Evolutionary conservation across 1,284 basidiomycete genomes (phyloP), one percentile per base, ranked within the genome.

Genomic region (Pseudomicrostroma phylloplanum): DNA sequence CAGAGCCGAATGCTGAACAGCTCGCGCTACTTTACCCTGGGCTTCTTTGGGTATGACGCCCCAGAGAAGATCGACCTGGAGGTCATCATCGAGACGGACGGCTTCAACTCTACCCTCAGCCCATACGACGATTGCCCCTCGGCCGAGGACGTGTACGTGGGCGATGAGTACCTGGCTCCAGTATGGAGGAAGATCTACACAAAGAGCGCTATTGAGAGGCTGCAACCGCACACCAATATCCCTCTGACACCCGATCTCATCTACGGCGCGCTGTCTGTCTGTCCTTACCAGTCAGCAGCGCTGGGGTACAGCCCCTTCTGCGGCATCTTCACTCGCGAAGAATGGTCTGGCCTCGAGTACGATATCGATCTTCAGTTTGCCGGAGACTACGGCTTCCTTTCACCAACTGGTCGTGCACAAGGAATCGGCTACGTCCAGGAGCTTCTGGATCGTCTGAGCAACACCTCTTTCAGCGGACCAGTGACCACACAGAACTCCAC

Each of bases 1-100:
- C 76, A 84, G 6, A 81, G 90, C 51, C 89, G 91, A 6, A 88
- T 92, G 12, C 91, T 93, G 81, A 86, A 92, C 55, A 92, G 91
- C 0, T 89, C 89, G 2, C 88, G 91, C 85, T 89, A 80, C 67
- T 87, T 75, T 56, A 63, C 60, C 41, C 58, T 69, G 1, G 77
- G 73, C 23, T 72, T 73, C 67, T 72, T 72, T 42, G 69, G 69
- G 53, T 58, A 59, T 48, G 66, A 71, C 57, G 73, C 72, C 4
- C 63, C 72, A 7, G 54, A 59, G 48, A 67, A 69, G 60, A 62
- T 73, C 67, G 64, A 78, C 56, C 63, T 78, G 40, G 73, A 76
- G 59, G 66, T 78, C 25, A 65, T 76, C 41, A 59, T 74, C 41
- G 76, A 78, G 36, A 66, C 64, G 71, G 65, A 70, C 71, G 69